Percentiles rank a stretch among this genome's conserved stretches.
phyloP scores from a whole-genome alignment of 345 rosid genomes.

The Tarenaya hassleriana region DNA sequence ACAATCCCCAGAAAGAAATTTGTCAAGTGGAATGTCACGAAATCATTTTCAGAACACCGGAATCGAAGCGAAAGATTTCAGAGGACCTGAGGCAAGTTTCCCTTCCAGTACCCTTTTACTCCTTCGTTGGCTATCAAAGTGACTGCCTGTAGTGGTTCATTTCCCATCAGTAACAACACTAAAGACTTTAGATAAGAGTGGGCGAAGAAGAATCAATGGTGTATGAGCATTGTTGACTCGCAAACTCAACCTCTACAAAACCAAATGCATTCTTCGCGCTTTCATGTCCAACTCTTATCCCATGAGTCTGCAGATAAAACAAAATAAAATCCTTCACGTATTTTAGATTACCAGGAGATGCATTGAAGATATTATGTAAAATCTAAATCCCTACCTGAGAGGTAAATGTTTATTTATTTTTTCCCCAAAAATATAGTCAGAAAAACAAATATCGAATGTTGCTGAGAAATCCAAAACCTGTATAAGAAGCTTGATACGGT shows the following conservation, averaged over 20 bases:
- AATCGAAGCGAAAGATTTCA: slow-evolving; percentile 12
- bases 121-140: slow-evolving; percentile 80
- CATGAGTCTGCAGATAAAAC: slow-evolving; percentile 55
- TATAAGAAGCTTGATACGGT: slow-evolving; percentile 93
- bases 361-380: no score
- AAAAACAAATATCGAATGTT: not conserved
- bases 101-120: slow-evolving; percentile 96
- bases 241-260: slow-evolving; percentile 82
- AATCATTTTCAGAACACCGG: not conserved
- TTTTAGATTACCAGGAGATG: no score
- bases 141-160: slow-evolving; percentile 72
- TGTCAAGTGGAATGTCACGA: slow-evolving; percentile 11
- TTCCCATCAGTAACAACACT: no score
- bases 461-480: slow-evolving; percentile 45
- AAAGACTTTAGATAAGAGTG: no score
- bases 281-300: slow-evolving; percentile 60
- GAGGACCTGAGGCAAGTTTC: slow-evolving; percentile 91
- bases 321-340: no score
- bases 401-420: no score
- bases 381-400: no score
- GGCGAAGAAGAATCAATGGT: no score
- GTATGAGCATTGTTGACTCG: no score
- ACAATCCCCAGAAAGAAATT: slow-evolving; percentile 20
- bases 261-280: slow-evolving; percentile 73
- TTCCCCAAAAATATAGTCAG: not conserved